A percentile compares a stretch with the other conserved stretches of the same genome.
Conservation (phyloP, 1,284 basidiomycete genomes). For the Grifola frondosa region DNA sequence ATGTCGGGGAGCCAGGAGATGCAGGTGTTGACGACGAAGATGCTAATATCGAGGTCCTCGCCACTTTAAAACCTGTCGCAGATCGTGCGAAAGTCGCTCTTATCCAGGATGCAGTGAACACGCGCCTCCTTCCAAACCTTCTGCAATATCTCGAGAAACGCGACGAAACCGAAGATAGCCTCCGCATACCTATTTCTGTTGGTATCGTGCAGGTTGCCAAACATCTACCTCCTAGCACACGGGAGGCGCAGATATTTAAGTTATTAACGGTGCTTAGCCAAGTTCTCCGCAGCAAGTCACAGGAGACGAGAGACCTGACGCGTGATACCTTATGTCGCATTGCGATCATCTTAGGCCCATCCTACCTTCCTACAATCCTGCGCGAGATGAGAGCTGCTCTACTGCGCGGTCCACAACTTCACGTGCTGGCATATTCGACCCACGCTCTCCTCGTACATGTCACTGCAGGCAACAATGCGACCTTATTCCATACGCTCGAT, state of each 20-base stretch:
- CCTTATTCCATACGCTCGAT: conserved; percentile 67
- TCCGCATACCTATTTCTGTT: conserved; percentile 86
- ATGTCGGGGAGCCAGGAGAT: conserved; percentile 28
- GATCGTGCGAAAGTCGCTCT: conserved; percentile 34
- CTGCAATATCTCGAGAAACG: conserved; percentile 80
- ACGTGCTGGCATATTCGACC: conserved; percentile 84
- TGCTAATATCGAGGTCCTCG: conserved; percentile 31
- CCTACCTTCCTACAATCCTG: conserved; percentile 74
- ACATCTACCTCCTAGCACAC: conserved; percentile 71
- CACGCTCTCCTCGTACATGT: conserved; percentile 85
- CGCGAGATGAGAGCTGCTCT: conserved; percentile 84
- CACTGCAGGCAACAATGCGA: conserved; percentile 59
- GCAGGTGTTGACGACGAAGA: conserved; percentile 29
- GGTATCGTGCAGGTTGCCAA: conserved; percentile 87
- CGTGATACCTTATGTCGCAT: conserved; percentile 88
- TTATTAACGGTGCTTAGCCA: conserved; percentile 86
- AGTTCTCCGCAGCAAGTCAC: conserved; percentile 88
- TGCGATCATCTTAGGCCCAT: conserved; percentile 70
- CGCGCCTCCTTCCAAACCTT: conserved; percentile 74
- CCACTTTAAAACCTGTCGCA: conserved; percentile 12
- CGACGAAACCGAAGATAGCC: conserved; percentile 80
- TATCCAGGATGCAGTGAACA: conserved; percentile 79
- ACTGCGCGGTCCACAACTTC: conserved; percentile 89
- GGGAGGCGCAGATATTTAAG: conserved; percentile 75
- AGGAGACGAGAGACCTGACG: conserved; percentile 89